These are phyloP conservation scores for Polychaeton citri DNA, from an alignment of 2,329 filamentous ascomycete species.

Conservation along the genomic window DNA sequence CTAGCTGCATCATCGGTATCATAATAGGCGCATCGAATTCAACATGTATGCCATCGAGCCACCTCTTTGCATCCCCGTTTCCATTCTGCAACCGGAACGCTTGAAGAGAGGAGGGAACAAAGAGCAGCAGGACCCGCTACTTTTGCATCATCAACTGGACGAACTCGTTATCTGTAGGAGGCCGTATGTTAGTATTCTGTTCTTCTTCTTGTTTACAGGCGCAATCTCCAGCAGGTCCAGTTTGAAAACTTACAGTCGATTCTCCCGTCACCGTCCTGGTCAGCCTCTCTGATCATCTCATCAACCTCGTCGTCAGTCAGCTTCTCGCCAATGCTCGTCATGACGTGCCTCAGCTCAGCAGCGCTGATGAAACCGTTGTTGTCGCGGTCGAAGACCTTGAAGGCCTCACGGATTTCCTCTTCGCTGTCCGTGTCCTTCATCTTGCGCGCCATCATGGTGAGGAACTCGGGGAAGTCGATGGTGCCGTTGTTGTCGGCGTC, in stretches of 20 bases:
- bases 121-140: slow-evolving; percentile 10
- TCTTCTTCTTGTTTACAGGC: slow-evolving; percentile 2
- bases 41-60: no score
- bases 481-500: slow-evolving; percentile 52
- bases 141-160: slow-evolving; percentile 45
- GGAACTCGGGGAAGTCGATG: slow-evolving; percentile 54
- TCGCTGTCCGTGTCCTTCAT: slow-evolving; percentile 50
- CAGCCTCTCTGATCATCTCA: slow-evolving; percentile 52
- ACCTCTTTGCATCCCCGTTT: no score
- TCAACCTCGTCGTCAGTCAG: slow-evolving; percentile 51
- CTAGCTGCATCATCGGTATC: no score
- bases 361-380: slow-evolving; percentile 52
- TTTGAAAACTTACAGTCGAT: slow-evolving; percentile 44
- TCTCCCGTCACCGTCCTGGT: slow-evolving; percentile 49
- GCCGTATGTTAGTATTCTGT: slow-evolving; percentile 4
- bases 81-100: no score
- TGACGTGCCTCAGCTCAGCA: slow-evolving; percentile 48
- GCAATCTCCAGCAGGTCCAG: neutral
- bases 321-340: slow-evolving; percentile 52
- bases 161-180: slow-evolving; percentile 38
- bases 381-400: slow-evolving; percentile 54
- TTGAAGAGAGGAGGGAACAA: neutral
- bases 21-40: no score
- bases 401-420: slow-evolving; percentile 51
- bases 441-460: slow-evolving; percentile 52